These are phyloP conservation scores for Plasmodium sp. DNA, from an alignment of 169 alveolate genomes.

Conservation along the genomic window DNA sequence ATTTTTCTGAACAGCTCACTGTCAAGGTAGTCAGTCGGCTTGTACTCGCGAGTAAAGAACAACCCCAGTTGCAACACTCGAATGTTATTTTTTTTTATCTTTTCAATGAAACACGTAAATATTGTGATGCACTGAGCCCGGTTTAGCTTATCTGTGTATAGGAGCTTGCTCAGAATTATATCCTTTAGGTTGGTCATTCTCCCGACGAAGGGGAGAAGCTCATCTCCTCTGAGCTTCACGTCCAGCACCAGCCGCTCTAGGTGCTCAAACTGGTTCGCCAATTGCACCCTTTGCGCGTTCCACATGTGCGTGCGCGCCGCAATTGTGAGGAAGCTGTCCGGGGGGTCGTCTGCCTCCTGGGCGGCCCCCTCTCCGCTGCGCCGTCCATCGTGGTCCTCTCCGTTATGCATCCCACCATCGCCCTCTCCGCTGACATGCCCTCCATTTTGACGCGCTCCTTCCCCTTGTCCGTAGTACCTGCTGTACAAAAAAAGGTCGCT, in stretches of 20 bases:
- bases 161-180: constrained; percentile 39
- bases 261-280: neutral
- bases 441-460: neutral
- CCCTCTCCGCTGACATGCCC: neutral
- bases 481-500: constrained; percentile 13
- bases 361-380: neutral
- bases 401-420: neutral
- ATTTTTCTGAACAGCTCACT: constrained; percentile 47
- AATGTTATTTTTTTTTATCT: constrained; percentile 37
- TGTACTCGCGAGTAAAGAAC: constrained; percentile 35
- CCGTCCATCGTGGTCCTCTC: neutral
- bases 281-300: neutral
- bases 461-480: neutral
- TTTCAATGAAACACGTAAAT: constrained; percentile 57
- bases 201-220: constrained; percentile 53
- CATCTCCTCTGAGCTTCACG: constrained; percentile 68
- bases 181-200: constrained; percentile 54
- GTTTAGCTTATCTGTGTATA: constrained; percentile 48
- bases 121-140: constrained; percentile 49
- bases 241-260: constrained; percentile 46
- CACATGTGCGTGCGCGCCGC: constrained; percentile 3
- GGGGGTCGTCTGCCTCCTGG: neutral
- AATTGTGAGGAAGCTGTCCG: neutral
- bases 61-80: constrained; percentile 51
- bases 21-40: constrained; percentile 34